Base-by-base conservation (phyloP, 1,284 basidiomycete genomes). In the Moniliella sp. region DNA sequence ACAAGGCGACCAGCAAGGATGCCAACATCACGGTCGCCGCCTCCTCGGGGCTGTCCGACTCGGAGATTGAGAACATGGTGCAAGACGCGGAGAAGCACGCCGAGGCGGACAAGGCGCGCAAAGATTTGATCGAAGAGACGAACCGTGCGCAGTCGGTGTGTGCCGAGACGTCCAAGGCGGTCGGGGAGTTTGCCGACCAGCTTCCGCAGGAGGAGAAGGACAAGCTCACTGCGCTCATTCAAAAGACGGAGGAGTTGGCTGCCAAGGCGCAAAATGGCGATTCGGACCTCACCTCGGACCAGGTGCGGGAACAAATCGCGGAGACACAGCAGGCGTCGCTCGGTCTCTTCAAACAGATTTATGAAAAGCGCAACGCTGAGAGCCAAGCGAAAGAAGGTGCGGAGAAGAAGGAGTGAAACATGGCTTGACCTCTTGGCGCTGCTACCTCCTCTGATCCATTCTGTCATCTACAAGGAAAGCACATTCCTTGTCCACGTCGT, bases 1-100 rank as follows among this genome's bases (percentile, higher is more conserved):
- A 94, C 70, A 91, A 88, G 72, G 88, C 88, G 8, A 94, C 88
- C 32, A 72, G 69, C 69, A 88, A 91, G 71, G 83, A 97, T 61
- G 84, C 93, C 64, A 84, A 80, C 1, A 82, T 83, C 78, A 86
- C 82, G 31, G 86, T 97, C 46, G 83, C 88, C n/a, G 91, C 84
- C 12, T 93, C 84, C 21, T 94, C 86, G 4, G 86, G 88, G 64
- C 74, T 97, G 33, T 79, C 72, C 43, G 84, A 94, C 67, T 78
- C 77, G 66, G 88, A 97, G 61, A 94, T 97, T 46, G 83, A 93
- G 68, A 76, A 76, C 62, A 94, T 97, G 88, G 76, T 97, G 65
- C 76, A 23, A n/a, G 86, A 97, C 51, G 76, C 86, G 36, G 88
- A 97, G 67, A 70, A 82, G 62, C 84, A 75, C 59, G 83, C 84